Evolutionary conservation across 1,284 basidiomycete species (phyloP), one percentile per base, ranked within the genome.

Genomic region (Malassezia sympodialis): DNA sequence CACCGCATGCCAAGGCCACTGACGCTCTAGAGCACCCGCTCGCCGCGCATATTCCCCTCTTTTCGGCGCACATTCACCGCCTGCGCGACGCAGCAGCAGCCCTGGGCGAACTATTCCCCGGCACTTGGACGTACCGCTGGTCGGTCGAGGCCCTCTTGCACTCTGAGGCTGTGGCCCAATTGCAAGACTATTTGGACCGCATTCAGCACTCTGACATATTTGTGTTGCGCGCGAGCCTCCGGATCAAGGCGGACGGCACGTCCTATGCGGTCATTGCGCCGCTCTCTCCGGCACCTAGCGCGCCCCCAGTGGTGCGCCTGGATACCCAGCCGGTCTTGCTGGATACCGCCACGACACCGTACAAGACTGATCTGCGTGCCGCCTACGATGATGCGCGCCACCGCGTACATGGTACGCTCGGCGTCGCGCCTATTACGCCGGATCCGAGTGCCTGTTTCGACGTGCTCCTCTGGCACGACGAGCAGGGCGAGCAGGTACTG

Each of bases 11-110:
- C 17, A 11, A 19, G 17, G 19, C 19, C 3, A 21, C 37, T 1
- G 37, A 21, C 3, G 3, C 19, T 1, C n/a, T 24, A 12, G 23
- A 19, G 15, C 55, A 57, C 26, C 49, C 49, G 0, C 35, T 57
- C 15, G 55, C 55, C 5, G 39, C 32, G 55, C 55, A 57, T 51
- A 39, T 57, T 8, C 55, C 55, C 24, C 37, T 57, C 10, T 57
- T 44, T 41, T 14, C 24, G 8, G 35, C 50, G 27, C 55, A 57
- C 24, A 42, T 57, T 14, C 51, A 15, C 3, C 55, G 55, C 7
- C 24, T 57, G 14, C 34, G 44, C 28, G 27, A 48, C 19, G 44
- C 49, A 4, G n/a, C 50, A 11, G 17, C 26, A 0, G 32, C 30
- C 15, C 31, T 57, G 8, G 23, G 28, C 26, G 15, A 17, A 3